Base-by-base conservation (phyloP, 2,329 filamentous ascomycete genomes). In the Beauveria medogensis region DNA sequence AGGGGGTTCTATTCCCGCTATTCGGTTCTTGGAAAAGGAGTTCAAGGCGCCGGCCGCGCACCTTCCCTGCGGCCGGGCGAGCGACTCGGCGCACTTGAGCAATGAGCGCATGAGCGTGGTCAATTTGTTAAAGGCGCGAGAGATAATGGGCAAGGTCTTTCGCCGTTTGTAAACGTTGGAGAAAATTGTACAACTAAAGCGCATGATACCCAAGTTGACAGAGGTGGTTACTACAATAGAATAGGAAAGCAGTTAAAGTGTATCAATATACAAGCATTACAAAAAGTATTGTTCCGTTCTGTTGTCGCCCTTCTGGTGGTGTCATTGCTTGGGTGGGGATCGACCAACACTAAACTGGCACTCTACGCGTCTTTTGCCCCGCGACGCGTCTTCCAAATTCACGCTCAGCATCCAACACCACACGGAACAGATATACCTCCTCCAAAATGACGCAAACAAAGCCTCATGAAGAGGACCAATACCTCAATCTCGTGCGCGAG, bases 1-100 rank as follows among this genome's bases (percentile, higher is more conserved):
- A 74, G 94, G 94, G 14, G 94, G 94, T 5, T 95, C 90, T 0
- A 99, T 99, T 66, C 94, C 94, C 0, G 91, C 91, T 0, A 97
- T 97, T 61, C 80, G 94, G 6, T 97, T 97, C 70, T 72, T 97
- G 43, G 93, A 97, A 73, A 96, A 96, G 76, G 91, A 96, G 68
- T 97, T 97, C 70, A 82, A 82, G 3, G 94, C 94, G 0, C 92
- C 92, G 0, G 93, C 94, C 0, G 93, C 93, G 0, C 92, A 97
- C 73, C 75, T 99, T 40, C 95, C 94, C 0, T 97, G 92, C 69
- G 95, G 95, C 0, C 92, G 97, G 74, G 92, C 93, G 14, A 97
- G 91, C 67, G 94, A 99, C 70, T 87, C 88, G 56, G 94, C 93
- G 20, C 94, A 99, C 82, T 75, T 99, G 74, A 91, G 96, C 69